These are phyloP conservation scores for Exserohilum rostratum DNA, from an alignment of 2,329 filamentous ascomycete species.

Conservation along the genomic window DNA sequence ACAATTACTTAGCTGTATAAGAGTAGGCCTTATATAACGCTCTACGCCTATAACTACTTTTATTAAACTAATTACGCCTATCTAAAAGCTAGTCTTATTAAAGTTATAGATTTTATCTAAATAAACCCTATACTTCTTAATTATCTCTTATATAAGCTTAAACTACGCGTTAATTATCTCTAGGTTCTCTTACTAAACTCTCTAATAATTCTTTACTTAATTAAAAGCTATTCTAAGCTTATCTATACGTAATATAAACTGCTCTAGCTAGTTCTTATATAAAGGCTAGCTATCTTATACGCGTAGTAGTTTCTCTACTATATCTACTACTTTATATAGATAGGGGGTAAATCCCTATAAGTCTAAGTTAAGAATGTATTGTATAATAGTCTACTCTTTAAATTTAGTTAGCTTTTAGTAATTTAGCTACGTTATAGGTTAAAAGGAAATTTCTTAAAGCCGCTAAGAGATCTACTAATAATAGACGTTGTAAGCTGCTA, in stretches of 20 bases:
- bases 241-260: conserved; percentile 15
- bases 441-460: not conserved
- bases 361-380: conserved; percentile 24
- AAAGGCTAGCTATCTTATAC: too few species aligned
- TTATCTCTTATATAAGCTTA: conserved; percentile 15
- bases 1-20: conserved; percentile 16
- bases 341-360: conserved; percentile 15
- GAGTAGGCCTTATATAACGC: not conserved
- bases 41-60: conserved; percentile 18
- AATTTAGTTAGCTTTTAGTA: not conserved
- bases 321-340: conserved; percentile 19
- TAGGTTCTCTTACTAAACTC: conserved; percentile 12
- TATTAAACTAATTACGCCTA: conserved; percentile 16
- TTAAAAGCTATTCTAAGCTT: conserved; percentile 23
- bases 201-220: conserved; percentile 13
- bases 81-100: conserved; percentile 34
- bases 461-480: not conserved
- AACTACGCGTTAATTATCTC: conserved; percentile 16
- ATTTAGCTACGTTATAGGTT: not conserved
- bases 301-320: conserved; percentile 13
- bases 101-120: conserved; percentile 10
- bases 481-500: not conserved
- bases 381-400: conserved; percentile 19
- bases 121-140: conserved; percentile 10
- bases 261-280: conserved; percentile 16